Evolutionary conservation across 257 asterid genomes (phyloP).

Genomic region (Cinchona pubescens): DNA sequence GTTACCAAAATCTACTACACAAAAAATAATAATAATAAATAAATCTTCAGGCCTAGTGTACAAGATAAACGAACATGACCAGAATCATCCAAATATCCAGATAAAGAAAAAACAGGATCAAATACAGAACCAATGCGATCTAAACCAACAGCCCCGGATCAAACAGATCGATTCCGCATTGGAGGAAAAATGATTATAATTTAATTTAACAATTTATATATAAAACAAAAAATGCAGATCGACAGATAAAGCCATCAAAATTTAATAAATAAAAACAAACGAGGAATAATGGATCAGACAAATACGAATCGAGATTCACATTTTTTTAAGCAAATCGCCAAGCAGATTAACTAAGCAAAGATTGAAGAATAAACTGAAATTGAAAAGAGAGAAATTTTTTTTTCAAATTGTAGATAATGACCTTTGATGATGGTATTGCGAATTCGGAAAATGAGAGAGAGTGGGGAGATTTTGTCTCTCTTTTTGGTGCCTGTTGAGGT

Average conservation of each 20-base stretch:
- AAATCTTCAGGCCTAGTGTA: not conserved
- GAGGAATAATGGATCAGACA: not conserved
- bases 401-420: not conserved
- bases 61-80: not conserved
- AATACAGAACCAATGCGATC: not conserved
- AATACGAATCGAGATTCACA: not conserved
- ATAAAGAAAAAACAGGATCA: not conserved
- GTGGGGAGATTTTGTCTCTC: not conserved
- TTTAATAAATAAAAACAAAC: not conserved
- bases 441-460: not conserved
- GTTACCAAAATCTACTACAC: not conserved
- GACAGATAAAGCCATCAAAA: not conserved
- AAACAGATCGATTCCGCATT: not conserved
- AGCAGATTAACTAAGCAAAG: not conserved
- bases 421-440: slow-evolving; percentile 1
- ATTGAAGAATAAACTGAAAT: not conserved
- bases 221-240: not conserved
- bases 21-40: not conserved
- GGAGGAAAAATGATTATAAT: not conserved
- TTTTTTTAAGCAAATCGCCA: not conserved
- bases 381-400: not conserved
- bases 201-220: not conserved
- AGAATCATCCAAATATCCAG: not conserved
- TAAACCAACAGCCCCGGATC: not conserved
- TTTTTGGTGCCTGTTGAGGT: too few relatives aligned